Conservation (phyloP, 108 stramenopile genomes). For the Cylindrotheca fusiformis region DNA sequence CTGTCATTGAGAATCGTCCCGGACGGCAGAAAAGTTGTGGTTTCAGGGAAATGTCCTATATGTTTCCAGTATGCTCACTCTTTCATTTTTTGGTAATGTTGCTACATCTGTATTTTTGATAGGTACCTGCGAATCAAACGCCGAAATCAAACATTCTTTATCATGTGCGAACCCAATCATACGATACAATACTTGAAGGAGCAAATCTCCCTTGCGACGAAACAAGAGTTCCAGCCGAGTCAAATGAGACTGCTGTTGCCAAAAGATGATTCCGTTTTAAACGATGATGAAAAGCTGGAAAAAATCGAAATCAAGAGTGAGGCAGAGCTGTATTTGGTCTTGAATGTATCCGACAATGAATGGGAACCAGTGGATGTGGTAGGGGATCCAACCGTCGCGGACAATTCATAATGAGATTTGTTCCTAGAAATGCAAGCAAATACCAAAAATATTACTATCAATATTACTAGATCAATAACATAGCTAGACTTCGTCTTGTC, state of each 20-base stretch:
- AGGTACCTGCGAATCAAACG: slow-evolving; percentile 61
- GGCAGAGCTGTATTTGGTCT: slow-evolving; percentile 42
- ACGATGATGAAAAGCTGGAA: slow-evolving; percentile 18
- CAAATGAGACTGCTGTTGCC: slow-evolving; percentile 32
- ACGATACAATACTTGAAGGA: slow-evolving; percentile 50
- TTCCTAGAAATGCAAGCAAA: too few relatives aligned
- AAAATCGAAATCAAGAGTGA: slow-evolving; percentile 47
- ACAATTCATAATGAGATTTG: not conserved
- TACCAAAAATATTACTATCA: too few relatives aligned
- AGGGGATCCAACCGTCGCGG: not conserved
- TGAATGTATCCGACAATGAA: slow-evolving; percentile 33
- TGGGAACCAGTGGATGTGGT: slow-evolving; percentile 33
- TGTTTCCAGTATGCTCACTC: too few relatives aligned
- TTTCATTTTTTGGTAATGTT: too few relatives aligned
- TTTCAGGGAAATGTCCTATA: too few relatives aligned
- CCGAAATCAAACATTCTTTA: slow-evolving; percentile 63
- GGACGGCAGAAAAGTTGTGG: too few relatives aligned
- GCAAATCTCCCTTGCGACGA: slow-evolving; percentile 40
- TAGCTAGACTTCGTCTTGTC: too few relatives aligned
- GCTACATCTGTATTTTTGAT: not conserved
- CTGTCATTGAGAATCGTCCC: too few relatives aligned
- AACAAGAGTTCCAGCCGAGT: slow-evolving; percentile 15
- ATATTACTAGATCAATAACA: too few relatives aligned
- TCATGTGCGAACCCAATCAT: slow-evolving; percentile 41
- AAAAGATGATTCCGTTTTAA: slow-evolving; percentile 32